phyloP scores from a whole-genome alignment of 495 filamentous ascomycete genomes.

The Corynascus novoguineensis region DNA sequence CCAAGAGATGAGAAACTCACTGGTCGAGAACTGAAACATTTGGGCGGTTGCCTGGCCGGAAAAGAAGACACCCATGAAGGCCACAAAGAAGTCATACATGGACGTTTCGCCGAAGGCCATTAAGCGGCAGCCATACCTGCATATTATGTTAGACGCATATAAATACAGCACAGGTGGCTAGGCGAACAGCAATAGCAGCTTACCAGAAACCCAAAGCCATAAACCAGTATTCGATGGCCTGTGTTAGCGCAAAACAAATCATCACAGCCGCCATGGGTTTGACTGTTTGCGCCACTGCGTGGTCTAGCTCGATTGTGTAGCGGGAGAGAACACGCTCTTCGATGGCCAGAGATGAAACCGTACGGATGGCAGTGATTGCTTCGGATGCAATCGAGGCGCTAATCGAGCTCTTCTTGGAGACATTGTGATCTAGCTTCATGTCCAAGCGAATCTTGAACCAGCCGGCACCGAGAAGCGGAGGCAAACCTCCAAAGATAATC shows the following conservation, averaged over 20 bases:
- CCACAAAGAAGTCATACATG: slow-evolving; percentile 49
- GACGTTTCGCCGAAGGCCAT: slow-evolving; percentile 44
- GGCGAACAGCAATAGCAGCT: not conserved
- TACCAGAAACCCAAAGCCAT: slow-evolving; percentile 57
- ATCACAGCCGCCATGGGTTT: slow-evolving; percentile 63
- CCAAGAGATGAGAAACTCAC: too few relatives aligned
- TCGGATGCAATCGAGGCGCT: slow-evolving; percentile 78
- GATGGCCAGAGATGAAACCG: slow-evolving; percentile 82
- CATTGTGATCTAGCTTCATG: slow-evolving; percentile 56
- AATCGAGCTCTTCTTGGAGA: slow-evolving; percentile 45
- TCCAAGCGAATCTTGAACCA: slow-evolving; percentile 86
- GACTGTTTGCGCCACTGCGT: slow-evolving; percentile 57
- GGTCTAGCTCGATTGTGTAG: slow-evolving; percentile 62
- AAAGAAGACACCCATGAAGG: slow-evolving; percentile 54
- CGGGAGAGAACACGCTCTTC: slow-evolving; percentile 67
- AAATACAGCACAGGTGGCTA: too few relatives aligned
- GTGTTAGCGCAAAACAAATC: slow-evolving; percentile 68
- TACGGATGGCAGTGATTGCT: slow-evolving; percentile 84
- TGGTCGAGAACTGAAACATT: slow-evolving; percentile 46
- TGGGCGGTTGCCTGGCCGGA: slow-evolving; percentile 50
- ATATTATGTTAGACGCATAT: not conserved
- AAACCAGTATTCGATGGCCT: slow-evolving; percentile 55
- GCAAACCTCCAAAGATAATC: slow-evolving; percentile 61
- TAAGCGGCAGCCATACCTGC: slow-evolving; percentile 45
- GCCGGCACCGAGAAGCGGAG: slow-evolving; percentile 70